phyloP scores from a whole-genome alignment of 2,329 filamentous ascomycete genomes.

The Aspergillus oerlinghausenensis region DNA sequence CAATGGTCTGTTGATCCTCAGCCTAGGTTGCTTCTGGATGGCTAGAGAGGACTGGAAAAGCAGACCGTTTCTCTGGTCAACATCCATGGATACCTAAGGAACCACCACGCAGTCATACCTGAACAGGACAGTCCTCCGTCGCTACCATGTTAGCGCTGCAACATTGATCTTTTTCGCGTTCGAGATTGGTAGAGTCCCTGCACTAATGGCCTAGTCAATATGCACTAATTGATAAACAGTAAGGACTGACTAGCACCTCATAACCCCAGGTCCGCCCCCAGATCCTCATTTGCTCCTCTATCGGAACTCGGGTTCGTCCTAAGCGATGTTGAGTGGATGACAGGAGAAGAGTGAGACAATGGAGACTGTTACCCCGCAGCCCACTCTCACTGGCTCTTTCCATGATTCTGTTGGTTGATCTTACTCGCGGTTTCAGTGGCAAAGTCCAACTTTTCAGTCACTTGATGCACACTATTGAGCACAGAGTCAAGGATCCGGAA shows the following conservation, averaged over 20 bases:
- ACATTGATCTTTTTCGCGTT: background rate
- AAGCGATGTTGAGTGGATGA: constrained; percentile 1
- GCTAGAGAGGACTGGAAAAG: background rate
- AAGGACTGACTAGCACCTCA: background rate
- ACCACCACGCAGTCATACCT: background rate
- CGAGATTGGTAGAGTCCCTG: background rate
- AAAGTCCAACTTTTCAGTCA: background rate
- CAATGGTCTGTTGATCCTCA: background rate
- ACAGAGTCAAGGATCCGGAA: background rate
- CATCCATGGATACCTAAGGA: background rate
- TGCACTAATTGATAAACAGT: background rate
- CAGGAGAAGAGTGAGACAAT: background rate
- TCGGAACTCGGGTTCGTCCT: background rate
- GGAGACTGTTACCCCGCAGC: background rate
- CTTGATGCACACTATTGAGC: background rate
- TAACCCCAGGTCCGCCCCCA: constrained; percentile 17
- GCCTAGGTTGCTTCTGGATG: background rate
- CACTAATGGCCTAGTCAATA: background rate
- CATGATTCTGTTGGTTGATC: background rate
- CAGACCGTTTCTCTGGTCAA: background rate
- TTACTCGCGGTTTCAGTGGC: background rate
- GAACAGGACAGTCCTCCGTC: constrained; percentile 1
- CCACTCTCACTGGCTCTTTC: background rate
- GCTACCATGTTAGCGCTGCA: constrained; percentile 6
- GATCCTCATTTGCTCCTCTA: constrained; percentile 19